A percentile compares a stretch with the other conserved stretches of the same genome.
Evolutionary conservation across 1,284 basidiomycete genomes (phyloP).

Genomic region (Ustilago shanxiensis): DNA sequence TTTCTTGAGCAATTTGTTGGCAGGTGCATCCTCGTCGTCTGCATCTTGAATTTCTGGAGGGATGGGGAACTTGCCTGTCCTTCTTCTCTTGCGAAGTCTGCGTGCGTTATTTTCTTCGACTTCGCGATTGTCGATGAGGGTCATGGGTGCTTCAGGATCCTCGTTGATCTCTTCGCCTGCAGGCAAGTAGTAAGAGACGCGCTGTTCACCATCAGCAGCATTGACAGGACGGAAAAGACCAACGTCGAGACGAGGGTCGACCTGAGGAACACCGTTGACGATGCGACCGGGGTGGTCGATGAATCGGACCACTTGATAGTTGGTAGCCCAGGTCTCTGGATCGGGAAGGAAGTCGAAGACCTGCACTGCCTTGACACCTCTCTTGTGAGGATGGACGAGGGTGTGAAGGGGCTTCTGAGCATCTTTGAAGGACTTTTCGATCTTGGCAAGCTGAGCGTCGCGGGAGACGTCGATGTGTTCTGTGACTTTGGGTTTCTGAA

Average conservation of each 20-base stretch:
- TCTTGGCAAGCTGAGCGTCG: constrained; percentile 62
- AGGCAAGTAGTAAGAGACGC: constrained; percentile 64
- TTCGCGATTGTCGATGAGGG: constrained; percentile 38
- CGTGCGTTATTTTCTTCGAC: constrained; percentile 54
- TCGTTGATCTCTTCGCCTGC: constrained; percentile 57
- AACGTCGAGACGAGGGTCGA: constrained; percentile 58
- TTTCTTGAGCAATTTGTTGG: constrained; percentile 36
- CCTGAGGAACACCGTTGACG: constrained; percentile 50
- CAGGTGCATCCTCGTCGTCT: constrained; percentile 16
- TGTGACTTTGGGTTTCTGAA: constrained; percentile 44
- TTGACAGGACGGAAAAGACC: constrained; percentile 61
- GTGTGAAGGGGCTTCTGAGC: constrained; percentile 53
- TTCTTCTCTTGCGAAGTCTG: constrained; percentile 57
- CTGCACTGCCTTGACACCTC: constrained; percentile 60
- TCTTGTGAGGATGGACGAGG: constrained; percentile 65
- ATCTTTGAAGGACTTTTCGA: constrained; percentile 61
- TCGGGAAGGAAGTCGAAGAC: constrained; percentile 67
- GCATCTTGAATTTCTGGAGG: constrained; percentile 24
- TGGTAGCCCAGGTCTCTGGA: constrained; percentile 68
- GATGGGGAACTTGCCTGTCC: constrained; percentile 57
- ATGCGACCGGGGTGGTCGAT: constrained; percentile 61
- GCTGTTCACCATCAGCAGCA: constrained; percentile 59
- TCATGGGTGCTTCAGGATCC: constrained; percentile 42
- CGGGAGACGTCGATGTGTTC: constrained; percentile 59
- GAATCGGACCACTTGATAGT: constrained; percentile 67